Base-by-base conservation (phyloP, 768 basidiomycete genomes). In the Lentinula detonsa region DNA sequence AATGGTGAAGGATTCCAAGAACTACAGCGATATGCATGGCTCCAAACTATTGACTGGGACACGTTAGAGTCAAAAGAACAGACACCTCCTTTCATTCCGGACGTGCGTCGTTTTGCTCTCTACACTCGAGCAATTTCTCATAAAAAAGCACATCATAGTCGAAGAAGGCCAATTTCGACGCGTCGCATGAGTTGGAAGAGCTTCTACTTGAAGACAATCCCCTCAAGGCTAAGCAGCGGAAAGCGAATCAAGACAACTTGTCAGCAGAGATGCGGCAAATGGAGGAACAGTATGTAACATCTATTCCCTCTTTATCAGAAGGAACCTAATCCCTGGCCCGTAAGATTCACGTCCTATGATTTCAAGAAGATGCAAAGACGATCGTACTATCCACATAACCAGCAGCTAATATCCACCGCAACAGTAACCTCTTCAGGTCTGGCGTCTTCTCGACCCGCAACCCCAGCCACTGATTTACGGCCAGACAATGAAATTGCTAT, bases 101-200 rank as follows among this genome's bases (percentile, higher is more conserved):
- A 98, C 65, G 89, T 90, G 70, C 65, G 85, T 78, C 42, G 4
- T 16, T 21, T 23, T 28, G 28, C 34, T 63, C 34, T 60, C n/a
- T 54, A 4, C 50, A 55, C 21, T 58, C 3, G 4, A 10, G 13
- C 21, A 56, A 61, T 61, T 63, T n/a, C 62, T 37, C 59, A 65
- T 59, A 49, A 62, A 46, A 50, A 37, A 31, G 35, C 39, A 50
- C 55, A 28, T 28, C 3, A 11, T 69, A 98, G 95, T 87, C 88
- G n/a, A 98, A 98, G 78, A 97, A 97, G 74, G 94, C 96, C 34
- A 98, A 99, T 73, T 99, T 99, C 70, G 96, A 99, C 70, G 95
- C 96, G 31, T 98, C 96, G 11, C 95, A 98, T 69, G 96, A 99
- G 73, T 77, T 99, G 39, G 96, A 99, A 70, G 96, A 99, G 74